Percentiles rank a stretch among this genome's conserved stretches.
phyloP scores from a whole-genome alignment of 805 yeast genomes.

The Metschnikowia santaceciliae region DNA sequence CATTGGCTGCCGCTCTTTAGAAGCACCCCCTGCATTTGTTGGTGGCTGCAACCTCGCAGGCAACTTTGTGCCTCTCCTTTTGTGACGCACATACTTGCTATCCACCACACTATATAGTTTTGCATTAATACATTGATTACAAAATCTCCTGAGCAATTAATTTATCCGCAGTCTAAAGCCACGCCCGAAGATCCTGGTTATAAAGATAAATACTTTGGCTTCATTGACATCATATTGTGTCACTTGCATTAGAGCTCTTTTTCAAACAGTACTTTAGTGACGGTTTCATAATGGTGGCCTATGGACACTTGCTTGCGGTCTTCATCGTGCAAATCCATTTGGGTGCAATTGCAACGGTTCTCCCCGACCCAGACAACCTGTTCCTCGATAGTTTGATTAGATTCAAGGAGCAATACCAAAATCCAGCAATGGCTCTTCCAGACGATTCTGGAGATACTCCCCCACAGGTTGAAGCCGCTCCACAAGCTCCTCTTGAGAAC shows the following conservation, averaged over 20 bases:
- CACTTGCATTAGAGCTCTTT: neutral
- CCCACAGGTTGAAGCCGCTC: neutral
- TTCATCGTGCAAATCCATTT: neutral
- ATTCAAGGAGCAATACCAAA: conserved; percentile 2
- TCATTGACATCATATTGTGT: neutral
- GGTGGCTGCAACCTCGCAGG: neutral
- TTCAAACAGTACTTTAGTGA: neutral
- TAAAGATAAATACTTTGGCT: no score
- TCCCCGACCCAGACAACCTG: neutral
- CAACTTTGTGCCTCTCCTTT: neutral
- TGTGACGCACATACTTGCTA: neutral
- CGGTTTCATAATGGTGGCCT: neutral
- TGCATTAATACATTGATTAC: neutral
- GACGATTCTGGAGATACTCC: neutral
- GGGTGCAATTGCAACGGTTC: neutral
- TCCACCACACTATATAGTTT: neutral
- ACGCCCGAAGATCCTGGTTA: no score
- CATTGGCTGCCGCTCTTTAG: neutral
- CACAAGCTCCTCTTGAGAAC: neutral
- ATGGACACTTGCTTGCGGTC: neutral
- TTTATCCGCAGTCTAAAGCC: neutral
- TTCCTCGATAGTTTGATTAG: conserved; percentile 2
- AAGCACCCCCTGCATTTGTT: neutral
- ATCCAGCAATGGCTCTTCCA: neutral
- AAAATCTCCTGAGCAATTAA: neutral